phyloP scores from a whole-genome alignment of 805 yeast species.

The Allodekkera sacchari region DNA sequence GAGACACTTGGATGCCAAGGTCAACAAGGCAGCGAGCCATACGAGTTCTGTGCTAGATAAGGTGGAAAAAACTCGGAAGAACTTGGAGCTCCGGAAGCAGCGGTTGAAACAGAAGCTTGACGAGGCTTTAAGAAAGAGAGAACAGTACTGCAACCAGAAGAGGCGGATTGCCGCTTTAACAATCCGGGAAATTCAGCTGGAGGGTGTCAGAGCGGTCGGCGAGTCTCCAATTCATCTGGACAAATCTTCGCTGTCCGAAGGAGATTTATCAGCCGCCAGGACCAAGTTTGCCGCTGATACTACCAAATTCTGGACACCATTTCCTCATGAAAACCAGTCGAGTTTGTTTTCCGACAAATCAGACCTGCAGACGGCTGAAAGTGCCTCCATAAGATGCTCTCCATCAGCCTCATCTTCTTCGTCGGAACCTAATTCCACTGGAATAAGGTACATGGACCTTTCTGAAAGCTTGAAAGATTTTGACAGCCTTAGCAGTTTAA shows the following conservation, averaged over 20 bases:
- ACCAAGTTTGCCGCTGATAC: not conserved
- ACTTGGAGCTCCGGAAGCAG: not conserved
- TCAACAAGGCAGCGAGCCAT: not conserved
- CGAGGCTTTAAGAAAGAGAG: not conserved
- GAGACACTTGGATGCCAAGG: not conserved
- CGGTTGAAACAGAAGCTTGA: not conserved
- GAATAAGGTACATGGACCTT: no score
- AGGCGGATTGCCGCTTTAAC: conserved; percentile 1
- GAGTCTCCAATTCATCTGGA: no score
- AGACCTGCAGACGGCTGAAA: no score
- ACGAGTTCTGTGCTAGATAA: not conserved
- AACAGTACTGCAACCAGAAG: not conserved
- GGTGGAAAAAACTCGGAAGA: not conserved
- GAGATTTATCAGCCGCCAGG: not conserved
- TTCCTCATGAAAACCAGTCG: not conserved
- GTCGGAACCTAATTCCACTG: no score
- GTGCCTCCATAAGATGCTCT: no score
- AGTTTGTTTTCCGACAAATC: no score
- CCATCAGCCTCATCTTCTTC: no score
- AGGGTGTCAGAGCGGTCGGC: no score
- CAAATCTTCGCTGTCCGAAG: not conserved
- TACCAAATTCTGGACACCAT: not conserved
- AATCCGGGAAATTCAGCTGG: not conserved
- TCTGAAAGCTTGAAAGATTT: no score
- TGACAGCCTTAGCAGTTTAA: no score